Conservation (phyloP, 306 rosid genomes). For the Hippophae tibetana region DNA sequence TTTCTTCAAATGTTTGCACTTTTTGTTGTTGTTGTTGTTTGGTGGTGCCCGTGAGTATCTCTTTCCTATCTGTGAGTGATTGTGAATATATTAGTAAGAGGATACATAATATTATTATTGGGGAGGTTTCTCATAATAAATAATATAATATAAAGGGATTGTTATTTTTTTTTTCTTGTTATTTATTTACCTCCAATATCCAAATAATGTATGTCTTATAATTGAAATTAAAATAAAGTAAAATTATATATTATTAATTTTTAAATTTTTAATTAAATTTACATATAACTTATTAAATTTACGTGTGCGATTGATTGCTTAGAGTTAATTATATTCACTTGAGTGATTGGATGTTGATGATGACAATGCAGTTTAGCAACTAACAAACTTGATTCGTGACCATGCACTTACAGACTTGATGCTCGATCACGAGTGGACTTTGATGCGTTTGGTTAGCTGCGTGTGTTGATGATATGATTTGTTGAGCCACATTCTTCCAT, state of each 20-base stretch:
- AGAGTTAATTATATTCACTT: too few species aligned
- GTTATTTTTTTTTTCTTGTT: too few species aligned
- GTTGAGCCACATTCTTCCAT: too few species aligned
- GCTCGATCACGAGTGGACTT: too few species aligned
- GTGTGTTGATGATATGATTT: too few species aligned
- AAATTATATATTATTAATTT: too few species aligned
- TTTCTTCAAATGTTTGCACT: slow-evolving; percentile 13
- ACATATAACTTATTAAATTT: too few species aligned
- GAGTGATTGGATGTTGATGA: too few species aligned
- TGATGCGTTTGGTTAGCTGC: too few species aligned
- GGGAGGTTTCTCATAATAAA: slow-evolving; percentile 11
- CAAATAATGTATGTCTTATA: slow-evolving; percentile 10
- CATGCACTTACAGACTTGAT: background rate
- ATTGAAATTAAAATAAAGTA: background rate
- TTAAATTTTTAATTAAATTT: too few species aligned
- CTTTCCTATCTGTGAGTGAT: slow-evolving; percentile 42
- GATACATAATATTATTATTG: background rate
- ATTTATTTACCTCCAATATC: background rate
- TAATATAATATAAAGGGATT: background rate
- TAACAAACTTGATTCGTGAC: background rate
- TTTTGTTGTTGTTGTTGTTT: slow-evolving; percentile 36
- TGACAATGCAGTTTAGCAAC: background rate
- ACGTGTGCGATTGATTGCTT: too few species aligned
- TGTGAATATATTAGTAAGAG: slow-evolving; percentile 32
- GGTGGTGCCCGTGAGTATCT: slow-evolving; percentile 62